These are phyloP conservation scores for Agrostemma githago DNA, from an alignment of 148 eudicot genomes.

Conservation along the genomic window DNA sequence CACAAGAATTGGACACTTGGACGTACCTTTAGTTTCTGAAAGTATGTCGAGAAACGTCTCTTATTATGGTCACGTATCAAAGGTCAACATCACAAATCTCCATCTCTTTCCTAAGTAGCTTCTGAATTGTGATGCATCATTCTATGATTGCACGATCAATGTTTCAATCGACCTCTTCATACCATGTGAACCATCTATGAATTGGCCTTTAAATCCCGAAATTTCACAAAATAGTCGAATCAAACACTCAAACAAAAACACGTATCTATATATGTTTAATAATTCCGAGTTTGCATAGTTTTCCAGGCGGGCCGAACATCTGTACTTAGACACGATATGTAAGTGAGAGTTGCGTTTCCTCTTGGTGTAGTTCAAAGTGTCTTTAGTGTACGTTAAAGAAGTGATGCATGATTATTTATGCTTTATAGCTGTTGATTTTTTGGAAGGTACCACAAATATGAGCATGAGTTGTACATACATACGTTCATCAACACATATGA, in stretches of 20 bases:
- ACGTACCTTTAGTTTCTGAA: constrained; percentile 1
- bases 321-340: neutral
- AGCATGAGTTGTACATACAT: neutral
- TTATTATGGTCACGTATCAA: neutral
- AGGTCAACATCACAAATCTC: constrained; percentile 25
- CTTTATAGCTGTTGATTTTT: constrained; percentile 7
- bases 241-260: no score
- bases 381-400: neutral
- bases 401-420: neutral
- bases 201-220: neutral
- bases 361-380: constrained; percentile 2
- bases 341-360: neutral
- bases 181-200: neutral
- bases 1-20: neutral
- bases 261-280: no score
- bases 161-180: neutral
- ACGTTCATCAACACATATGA: neutral
- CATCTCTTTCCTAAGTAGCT: neutral
- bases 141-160: constrained; percentile 16
- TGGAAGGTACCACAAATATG: neutral
- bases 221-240: no score
- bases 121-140: neutral
- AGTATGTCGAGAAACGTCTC: constrained; percentile 1
- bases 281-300: no score
- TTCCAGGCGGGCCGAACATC: no score